Percentiles rank a stretch among this genome's conserved stretches.
Evolutionary conservation across 1,284 basidiomycete species (phyloP).

Genomic region (Pulchroboletus neoregius): DNA sequence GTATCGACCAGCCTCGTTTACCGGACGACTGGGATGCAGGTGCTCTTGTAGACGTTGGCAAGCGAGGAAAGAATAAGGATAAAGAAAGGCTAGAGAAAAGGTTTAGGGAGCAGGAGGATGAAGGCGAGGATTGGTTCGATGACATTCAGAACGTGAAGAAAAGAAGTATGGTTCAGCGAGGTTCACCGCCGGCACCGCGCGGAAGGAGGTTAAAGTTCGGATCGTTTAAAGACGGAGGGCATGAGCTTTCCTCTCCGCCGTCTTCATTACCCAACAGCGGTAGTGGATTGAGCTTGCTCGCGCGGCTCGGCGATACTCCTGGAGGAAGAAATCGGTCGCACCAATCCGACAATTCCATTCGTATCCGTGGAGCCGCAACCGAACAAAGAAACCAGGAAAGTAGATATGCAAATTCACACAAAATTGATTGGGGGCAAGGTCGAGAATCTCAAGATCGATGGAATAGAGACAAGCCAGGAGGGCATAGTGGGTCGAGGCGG

Average conservation of each 20-base stretch:
- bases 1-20: conserved; percentile 22
- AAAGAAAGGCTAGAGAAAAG: conserved; percentile 50
- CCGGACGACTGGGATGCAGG: conserved; percentile 43
- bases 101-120: conserved; percentile 45
- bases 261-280: conserved; percentile 9
- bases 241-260: conserved; percentile 12
- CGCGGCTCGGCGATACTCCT: conserved; percentile 25
- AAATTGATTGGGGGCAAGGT: conserved; percentile 19
- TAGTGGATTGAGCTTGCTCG: conserved; percentile 26
- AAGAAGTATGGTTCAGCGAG: conserved; percentile 21
- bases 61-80: conserved; percentile 56
- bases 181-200: conserved; percentile 6
- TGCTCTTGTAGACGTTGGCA: conserved; percentile 60
- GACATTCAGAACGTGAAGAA: conserved; percentile 26
- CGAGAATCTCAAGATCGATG: conserved; percentile 16
- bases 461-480: conserved; percentile 23
- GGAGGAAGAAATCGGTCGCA: conserved; percentile 11
- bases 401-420: conserved; percentile 11
- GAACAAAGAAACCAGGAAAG: conserved; percentile 18
- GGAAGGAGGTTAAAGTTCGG: conserved; percentile 40
- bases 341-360: conserved; percentile 15
- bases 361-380: conserved; percentile 32
- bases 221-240: conserved; percentile 27
- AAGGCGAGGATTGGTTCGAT: conserved; percentile 64
- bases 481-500: conserved; percentile 11